Evolutionary conservation across 2,329 filamentous ascomycete genomes (phyloP).

Genomic region (Cytospora schulzeri): DNA sequence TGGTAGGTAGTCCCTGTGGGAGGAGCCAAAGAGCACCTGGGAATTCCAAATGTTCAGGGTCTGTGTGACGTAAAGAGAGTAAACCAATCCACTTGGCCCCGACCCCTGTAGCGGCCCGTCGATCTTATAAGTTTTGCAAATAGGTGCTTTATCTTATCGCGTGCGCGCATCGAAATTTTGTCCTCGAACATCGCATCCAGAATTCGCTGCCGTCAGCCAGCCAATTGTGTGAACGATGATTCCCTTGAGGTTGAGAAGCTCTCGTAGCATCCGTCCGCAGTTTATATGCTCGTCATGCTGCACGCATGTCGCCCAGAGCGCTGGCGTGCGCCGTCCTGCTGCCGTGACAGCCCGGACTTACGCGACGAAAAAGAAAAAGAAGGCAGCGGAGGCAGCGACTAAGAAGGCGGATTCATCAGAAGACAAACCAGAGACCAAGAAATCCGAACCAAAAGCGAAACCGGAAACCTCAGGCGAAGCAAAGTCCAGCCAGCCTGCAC

Average conservation of each 20-base stretch:
- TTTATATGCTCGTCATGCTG: conserved; percentile 11
- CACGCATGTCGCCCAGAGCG: conserved; percentile 11
- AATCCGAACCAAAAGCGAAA: background rate
- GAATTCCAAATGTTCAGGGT: too few species aligned
- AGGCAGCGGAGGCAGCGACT: background rate
- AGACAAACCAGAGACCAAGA: background rate
- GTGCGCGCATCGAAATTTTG: conserved; percentile 5
- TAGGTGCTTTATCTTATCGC: conserved; percentile 23
- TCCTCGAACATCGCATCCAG: conserved; percentile 2
- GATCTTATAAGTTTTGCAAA: background rate
- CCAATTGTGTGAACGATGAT: conserved; percentile 25
- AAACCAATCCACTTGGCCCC: background rate
- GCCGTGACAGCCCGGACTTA: conserved; percentile 5
- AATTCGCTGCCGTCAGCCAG: background rate
- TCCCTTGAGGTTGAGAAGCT: conserved; percentile 18
- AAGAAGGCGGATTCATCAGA: background rate
- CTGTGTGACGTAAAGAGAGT: background rate
- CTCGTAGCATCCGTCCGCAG: conserved; percentile 20
- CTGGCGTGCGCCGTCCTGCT: conserved; percentile 2
- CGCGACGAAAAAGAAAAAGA: conserved; percentile 12
- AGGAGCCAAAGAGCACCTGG: background rate
- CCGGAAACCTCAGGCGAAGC: background rate
- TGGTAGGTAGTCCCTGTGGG: too few species aligned
- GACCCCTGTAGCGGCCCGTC: conserved; percentile 19
- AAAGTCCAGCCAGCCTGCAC: background rate